Percentiles rank a stretch among this genome's conserved stretches.
Conservation (phyloP, 306 rosid genomes). For the Dalbergia oliveri region DNA sequence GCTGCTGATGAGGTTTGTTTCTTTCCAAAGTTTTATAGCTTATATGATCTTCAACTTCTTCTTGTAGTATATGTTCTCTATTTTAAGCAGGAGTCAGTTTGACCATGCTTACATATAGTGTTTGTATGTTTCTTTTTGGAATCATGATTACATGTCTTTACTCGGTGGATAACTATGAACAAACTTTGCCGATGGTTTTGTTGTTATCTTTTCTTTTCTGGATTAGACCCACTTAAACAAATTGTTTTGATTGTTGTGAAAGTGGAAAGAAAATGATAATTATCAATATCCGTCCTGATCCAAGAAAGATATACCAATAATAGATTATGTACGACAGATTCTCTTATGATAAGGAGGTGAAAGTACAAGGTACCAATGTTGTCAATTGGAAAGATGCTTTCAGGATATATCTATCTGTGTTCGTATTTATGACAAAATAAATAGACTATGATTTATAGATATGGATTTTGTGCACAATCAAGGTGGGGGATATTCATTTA, state of each 20-base stretch:
- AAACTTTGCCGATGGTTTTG: background rate
- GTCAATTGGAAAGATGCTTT: background rate
- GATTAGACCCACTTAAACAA: constrained; percentile 9
- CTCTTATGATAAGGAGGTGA: constrained; percentile 1
- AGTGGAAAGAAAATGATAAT: background rate
- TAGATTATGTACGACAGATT: background rate
- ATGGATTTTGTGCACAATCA: constrained; percentile 13
- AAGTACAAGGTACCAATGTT: background rate
- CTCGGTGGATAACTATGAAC: constrained; percentile 30
- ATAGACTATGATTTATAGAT: background rate
- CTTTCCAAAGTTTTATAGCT: constrained; percentile 5
- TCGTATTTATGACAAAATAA: background rate
- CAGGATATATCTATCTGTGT: background rate
- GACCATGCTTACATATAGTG: background rate
- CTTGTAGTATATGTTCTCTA: background rate
- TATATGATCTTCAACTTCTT: constrained; percentile 44
- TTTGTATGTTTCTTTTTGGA: background rate
- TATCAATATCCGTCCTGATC: constrained; percentile 12
- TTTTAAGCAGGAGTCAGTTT: background rate
- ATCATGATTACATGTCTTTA: constrained; percentile 31
- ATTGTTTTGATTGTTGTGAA: background rate
- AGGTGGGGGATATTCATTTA: constrained; percentile 10
- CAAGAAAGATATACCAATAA: background rate
- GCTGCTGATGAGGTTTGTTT: constrained; percentile 61
- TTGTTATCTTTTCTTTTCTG: background rate